Conservation (phyloP, 768 basidiomycete genomes). For the Pleurotus tuoliensis region DNA sequence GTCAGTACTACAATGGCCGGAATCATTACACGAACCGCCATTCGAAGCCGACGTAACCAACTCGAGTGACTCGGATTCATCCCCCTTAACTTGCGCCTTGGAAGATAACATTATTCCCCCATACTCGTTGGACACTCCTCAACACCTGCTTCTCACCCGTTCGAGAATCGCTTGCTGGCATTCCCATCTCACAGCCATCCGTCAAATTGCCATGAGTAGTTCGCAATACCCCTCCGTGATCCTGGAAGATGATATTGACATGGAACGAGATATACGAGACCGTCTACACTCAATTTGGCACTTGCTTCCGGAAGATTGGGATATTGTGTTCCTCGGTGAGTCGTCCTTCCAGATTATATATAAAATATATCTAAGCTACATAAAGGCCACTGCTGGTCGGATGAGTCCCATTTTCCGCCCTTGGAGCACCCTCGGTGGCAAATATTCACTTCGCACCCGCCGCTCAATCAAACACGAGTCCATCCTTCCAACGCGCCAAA, state of each 20-base stretch:
- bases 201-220: conserved; percentile 30
- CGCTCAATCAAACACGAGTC: conserved; percentile 24
- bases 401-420: conserved; percentile 50
- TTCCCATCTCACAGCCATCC: conserved; percentile 57
- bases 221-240: conserved; percentile 42
- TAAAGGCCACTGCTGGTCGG: conserved; percentile 77
- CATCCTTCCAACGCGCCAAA: conserved; percentile 60
- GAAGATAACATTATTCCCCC: conserved; percentile 32
- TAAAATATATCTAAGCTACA: neutral
- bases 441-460: conserved; percentile 1
- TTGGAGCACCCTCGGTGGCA: conserved; percentile 15
- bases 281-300: conserved; percentile 45
- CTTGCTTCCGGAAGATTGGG: conserved; percentile 59
- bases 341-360: neutral
- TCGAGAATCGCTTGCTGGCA: conserved; percentile 70
- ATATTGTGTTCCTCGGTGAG: conserved; percentile 69
- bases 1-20: conserved; percentile 35
- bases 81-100: conserved; percentile 39
- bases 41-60: neutral
- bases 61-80: conserved; percentile 5
- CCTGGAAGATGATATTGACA: conserved; percentile 79
- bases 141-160: conserved; percentile 50
- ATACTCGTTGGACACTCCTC: conserved; percentile 33
- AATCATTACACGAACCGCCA: conserved; percentile 20
- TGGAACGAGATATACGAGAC: conserved; percentile 57